phyloP scores from a whole-genome alignment of 192 early-diverging fungal genomes.

The Backusella tuberculispora region DNA sequence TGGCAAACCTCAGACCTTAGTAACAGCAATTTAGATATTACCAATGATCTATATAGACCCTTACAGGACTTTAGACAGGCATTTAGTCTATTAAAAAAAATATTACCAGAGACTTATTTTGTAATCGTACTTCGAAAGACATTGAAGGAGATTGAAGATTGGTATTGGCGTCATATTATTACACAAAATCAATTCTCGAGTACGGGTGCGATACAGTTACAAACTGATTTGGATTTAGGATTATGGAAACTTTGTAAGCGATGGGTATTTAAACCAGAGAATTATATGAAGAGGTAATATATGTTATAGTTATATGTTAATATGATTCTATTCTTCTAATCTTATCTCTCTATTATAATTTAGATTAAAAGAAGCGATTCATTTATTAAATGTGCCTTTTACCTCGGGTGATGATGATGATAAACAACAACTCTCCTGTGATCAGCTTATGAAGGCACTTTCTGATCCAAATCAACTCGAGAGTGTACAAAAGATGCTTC shows the following conservation, averaged over 20 bases:
- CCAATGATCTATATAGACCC: constrained; percentile 54
- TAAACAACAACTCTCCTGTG: constrained; percentile 1
- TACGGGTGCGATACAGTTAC: constrained; percentile 49
- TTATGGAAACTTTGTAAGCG: constrained; percentile 46
- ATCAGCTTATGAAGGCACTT: constrained; percentile 22
- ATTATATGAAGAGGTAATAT: constrained; percentile 49
- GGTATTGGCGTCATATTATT: constrained; percentile 56
- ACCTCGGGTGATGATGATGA: not conserved
- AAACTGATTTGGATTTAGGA: constrained; percentile 50
- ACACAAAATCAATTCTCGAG: constrained; percentile 58
- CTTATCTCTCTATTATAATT: no score
- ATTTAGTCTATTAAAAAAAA: constrained; percentile 42
- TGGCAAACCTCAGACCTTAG: constrained; percentile 45
- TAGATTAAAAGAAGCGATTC: constrained; percentile 38
- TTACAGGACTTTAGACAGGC: constrained; percentile 46
- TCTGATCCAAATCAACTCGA: not conserved
- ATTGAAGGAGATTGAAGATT: constrained; percentile 52
- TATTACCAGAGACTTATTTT: constrained; percentile 44
- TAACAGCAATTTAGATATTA: constrained; percentile 37
- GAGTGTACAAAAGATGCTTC: not conserved
- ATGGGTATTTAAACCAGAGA: constrained; percentile 58
- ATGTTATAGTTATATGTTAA: not conserved
- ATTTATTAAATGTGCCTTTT: constrained; percentile 31
- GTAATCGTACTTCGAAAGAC: constrained; percentile 43
- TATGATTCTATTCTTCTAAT: not conserved